A percentile compares a stretch with the other conserved stretches of the same genome.
Conservation (phyloP, 805 yeast species). For the Nakazawaea pomicola region DNA sequence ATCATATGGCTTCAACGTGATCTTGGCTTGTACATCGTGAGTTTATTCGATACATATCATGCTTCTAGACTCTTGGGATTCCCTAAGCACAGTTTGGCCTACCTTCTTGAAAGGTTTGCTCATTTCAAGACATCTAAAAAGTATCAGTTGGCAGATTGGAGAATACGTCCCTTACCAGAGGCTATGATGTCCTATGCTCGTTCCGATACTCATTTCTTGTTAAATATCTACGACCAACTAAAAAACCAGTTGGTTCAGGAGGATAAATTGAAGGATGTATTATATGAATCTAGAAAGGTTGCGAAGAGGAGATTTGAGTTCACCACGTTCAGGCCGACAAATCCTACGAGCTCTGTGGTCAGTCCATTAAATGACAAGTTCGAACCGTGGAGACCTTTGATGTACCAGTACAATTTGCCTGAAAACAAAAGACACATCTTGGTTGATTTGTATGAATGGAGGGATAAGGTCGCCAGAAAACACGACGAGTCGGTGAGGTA, state of each 20-base stretch:
- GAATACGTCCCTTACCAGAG: conserved; percentile 74
- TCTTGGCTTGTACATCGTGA: conserved; percentile 83
- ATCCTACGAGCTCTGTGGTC: conserved; percentile 28
- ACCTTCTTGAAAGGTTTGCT: conserved; percentile 73
- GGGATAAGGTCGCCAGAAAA: conserved; percentile 69
- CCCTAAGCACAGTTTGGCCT: conserved; percentile 81
- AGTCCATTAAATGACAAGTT: conserved; percentile 44
- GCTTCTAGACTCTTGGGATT: conserved; percentile 80
- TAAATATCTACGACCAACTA: conserved; percentile 74
- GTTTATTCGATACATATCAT: conserved; percentile 87
- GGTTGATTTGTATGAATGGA: conserved; percentile 68
- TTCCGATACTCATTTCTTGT: conserved; percentile 89
- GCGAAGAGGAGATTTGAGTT: conserved; percentile 81
- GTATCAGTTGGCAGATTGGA: conserved; percentile 96
- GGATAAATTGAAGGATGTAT: conserved; percentile 52
- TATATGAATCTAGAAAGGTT: conserved; percentile 71
- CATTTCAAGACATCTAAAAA: conserved; percentile 85
- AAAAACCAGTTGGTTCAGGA: conserved; percentile 53
- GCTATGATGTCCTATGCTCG: conserved; percentile 85
- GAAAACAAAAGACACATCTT: conserved; percentile 48
- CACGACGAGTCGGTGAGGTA: conserved; percentile 82
- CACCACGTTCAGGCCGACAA: conserved; percentile 53
- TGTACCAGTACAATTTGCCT: conserved; percentile 63
- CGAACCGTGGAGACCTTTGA: conserved; percentile 64
- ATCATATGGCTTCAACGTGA: conserved; percentile 96